Base-by-base conservation (phyloP, 2,329 filamentous ascomycete genomes). In the Akanthomyces dipterigenus region DNA sequence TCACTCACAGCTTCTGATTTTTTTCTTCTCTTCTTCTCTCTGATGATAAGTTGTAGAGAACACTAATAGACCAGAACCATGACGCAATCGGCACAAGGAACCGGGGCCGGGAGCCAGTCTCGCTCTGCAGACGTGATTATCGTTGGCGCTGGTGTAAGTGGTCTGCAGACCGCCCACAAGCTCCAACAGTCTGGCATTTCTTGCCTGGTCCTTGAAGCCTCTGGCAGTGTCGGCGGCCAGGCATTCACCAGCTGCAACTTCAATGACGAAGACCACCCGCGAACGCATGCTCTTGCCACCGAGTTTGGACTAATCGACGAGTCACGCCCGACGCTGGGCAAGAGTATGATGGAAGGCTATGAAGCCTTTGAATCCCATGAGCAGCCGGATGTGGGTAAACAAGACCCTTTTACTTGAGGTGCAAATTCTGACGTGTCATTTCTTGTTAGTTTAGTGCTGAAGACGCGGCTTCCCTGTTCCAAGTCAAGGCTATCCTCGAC, bases 131-230 rank as follows among this genome's bases (percentile, higher is more conserved):
- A 69, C 48, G 67, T 70, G 34, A 64, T 70, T 26, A 63, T 70
- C 46, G 64, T 70, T 34, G 68, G 68, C 18, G 68, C 63, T 38
- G 63, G 67, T 40, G 63, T 68, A 46, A 65, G 67, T 50, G 69
- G 69, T 40, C 65, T 70, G 26, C 63, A 68, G 26, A 64, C 68
- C 12, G 67, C 69, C 12, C 54, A 59, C 57, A 58, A 65, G 8
- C 55, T 69, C 3, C 67, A 70, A 46, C 60, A 65, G 45, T 60
- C 65, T 26, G 69, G 69, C 2, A 20, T 65, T 12, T 66, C 64
- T 14, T 70, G 66, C 60, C 55, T 69, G 6, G 64, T 70, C 16
- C 62, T 70, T 26, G 65, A 67, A 45, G 36, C 36, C 9, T 38
- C 60, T n/a, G 48, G 42, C 9, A 12, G 20, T 18, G 31, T 62